Base-by-base conservation (phyloP, 2,329 filamentous ascomycete genomes). In the Davidsoniella eucalypti region DNA sequence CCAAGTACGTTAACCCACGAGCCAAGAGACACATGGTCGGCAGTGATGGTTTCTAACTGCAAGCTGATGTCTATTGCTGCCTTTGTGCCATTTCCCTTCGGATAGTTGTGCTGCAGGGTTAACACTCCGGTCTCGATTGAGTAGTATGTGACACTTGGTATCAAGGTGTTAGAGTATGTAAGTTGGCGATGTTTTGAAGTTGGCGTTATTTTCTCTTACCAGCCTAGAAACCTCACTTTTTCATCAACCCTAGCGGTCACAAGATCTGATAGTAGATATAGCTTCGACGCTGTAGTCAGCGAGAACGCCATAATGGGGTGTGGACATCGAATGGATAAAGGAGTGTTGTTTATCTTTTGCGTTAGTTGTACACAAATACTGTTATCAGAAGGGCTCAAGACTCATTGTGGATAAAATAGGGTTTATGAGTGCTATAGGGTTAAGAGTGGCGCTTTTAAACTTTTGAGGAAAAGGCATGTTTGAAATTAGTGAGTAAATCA, bases 191-290 rank as follows among this genome's bases (percentile, higher is more conserved):
- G 41, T n/a, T 17, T n/a, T 21, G 14, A 48, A 10, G 8, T 33
- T 33, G 29, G 7, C 29, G 29, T 33, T 23, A 5, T 23, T 29
- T 33, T 33, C 12, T 33, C 78, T 67, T 72, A 94, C 90, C 88
- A 95, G 64, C 87, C 88, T 47, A 96, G 66, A 63, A 96, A 94
- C 54, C 90, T 81, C 54, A 95, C 82, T 67, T 96, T 96, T n/a
- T 78, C 75, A 39, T 76, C 75, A 12, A 67, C 56, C n/a, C 67
- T 60, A 45, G 68, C 67, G 47, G 61, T 60, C 3, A 72, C 67
- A 12, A 88, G 65, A 51, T 74, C 68, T 12, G 75, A 76, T 50
- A 90, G 69, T 53, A 87, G 77, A 53, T 80, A 77, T 39, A 80
- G 68, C 52, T 66, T 69, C 18, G 80, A 81, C 5, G 86, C 75